phyloP scores from a whole-genome alignment of 2,329 filamentous ascomycete species.

The Septoria petroselini region DNA sequence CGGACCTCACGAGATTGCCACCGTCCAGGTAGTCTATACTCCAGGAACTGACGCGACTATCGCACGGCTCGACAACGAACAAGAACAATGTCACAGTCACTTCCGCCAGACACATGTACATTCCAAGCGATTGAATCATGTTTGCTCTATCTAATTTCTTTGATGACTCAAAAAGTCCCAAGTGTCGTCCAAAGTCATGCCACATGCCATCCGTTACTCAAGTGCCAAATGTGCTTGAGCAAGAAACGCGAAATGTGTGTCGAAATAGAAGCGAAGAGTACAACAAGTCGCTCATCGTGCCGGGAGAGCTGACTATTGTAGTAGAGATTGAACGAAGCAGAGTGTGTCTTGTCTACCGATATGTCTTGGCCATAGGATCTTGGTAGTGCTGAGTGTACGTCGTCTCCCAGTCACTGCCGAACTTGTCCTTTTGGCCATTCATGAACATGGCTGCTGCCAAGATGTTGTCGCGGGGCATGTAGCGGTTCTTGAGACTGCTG shows the following conservation, averaged over 20 bases:
- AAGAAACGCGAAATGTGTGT: slow-evolving; percentile 1
- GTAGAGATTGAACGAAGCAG: not conserved
- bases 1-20: too few relatives aligned
- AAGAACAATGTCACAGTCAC: too few relatives aligned
- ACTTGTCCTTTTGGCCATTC: slow-evolving; percentile 5
- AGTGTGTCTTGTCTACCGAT: not conserved
- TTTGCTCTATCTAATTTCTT: too few relatives aligned
- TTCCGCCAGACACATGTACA: too few relatives aligned
- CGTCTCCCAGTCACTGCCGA: slow-evolving; percentile 10
- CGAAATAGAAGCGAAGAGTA: not conserved
- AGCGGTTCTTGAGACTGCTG: slow-evolving; percentile 12
- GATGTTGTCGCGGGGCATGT: slow-evolving; percentile 16
- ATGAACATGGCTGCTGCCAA: slow-evolving; percentile 15
- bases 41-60: too few relatives aligned
- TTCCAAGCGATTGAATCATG: too few relatives aligned
- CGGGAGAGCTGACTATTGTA: slow-evolving; percentile 3
- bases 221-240: slow-evolving; percentile 12
- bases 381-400: slow-evolving; percentile 14
- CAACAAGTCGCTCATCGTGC: not conserved
- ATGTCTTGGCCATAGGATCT: slow-evolving; percentile 8
- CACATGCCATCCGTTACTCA: slow-evolving; percentile 2
- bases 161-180: too few relatives aligned
- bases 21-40: too few relatives aligned
- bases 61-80: too few relatives aligned
- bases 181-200: too few relatives aligned